Conservation (phyloP, 2,329 filamentous ascomycete genomes). For the Dactylella cylindrospora region DNA sequence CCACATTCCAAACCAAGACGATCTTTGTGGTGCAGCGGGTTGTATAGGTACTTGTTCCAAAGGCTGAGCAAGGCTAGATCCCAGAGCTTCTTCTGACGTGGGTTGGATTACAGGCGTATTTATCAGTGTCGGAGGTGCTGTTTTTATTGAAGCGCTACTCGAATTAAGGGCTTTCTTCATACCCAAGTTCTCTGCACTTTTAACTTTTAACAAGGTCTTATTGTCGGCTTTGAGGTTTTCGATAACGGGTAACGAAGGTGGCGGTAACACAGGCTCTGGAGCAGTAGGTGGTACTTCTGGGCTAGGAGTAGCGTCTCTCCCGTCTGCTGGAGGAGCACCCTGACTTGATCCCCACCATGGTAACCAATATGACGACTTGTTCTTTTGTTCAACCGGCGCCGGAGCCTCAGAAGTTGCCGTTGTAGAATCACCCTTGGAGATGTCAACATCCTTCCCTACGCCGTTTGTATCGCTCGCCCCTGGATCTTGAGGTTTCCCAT, state of each 20-base stretch:
- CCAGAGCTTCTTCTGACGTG: slow-evolving; percentile 1
- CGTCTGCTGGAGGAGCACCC: slow-evolving; percentile 6
- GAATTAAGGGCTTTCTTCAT: slow-evolving; percentile 16
- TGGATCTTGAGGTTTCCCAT: slow-evolving; percentile 1
- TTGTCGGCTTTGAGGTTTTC: slow-evolving; percentile 26
- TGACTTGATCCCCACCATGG: slow-evolving; percentile 35
- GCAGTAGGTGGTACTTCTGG: neutral
- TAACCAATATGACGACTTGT: slow-evolving; percentile 25
- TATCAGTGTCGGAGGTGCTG: slow-evolving; percentile 26
- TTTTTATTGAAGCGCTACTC: slow-evolving; percentile 29
- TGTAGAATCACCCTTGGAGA: neutral
- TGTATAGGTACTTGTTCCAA: neutral
- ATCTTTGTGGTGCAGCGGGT: neutral
- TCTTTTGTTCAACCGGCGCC: slow-evolving; percentile 20
- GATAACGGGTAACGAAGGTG: slow-evolving; percentile 23
- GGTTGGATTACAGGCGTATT: neutral
- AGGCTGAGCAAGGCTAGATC: neutral
- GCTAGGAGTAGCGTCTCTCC: neutral
- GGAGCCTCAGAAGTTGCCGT: neutral
- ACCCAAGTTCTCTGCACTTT: slow-evolving; percentile 29
- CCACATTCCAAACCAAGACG: slow-evolving; percentile 42
- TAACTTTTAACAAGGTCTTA: slow-evolving; percentile 31
- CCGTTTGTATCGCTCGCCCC: slow-evolving; percentile 6
- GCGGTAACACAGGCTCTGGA: neutral
- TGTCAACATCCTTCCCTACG: neutral